Base-by-base conservation (phyloP, 768 basidiomycete genomes). In the Lentinula edodes region DNA sequence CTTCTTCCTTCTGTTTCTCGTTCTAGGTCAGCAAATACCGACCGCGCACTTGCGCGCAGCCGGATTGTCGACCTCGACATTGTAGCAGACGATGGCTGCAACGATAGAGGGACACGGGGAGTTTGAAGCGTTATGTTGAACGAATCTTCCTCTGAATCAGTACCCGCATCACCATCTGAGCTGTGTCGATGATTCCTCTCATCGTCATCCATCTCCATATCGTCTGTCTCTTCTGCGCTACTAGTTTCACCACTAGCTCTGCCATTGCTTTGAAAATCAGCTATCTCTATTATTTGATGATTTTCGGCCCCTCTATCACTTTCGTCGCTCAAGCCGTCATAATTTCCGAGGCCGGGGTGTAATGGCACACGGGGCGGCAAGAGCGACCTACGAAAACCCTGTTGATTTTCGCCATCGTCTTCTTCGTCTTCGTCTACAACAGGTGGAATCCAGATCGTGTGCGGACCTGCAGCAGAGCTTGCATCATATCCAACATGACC, bases 351-450 rank as follows among this genome's bases (percentile, higher is more conserved):
- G 82, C 81, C 76, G 79, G 83, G 80, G 78, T 82, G 79, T 70
- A 72, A 70, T 43, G 78, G 80, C 80, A 84, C 81, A 80, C 78
- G 83, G 72, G 76, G 81, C 70, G 74, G 81, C 84, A 77, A 80
- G 86, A 88, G 86, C 87, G 81, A 84, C 83, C 69, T 69, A 64
- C 70, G 78, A 89, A 89, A 90, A 89, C 74, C 86, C 87, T 83
- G 81, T 54, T 46, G 65, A 64, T 36, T 16, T n/a, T 38, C 16
- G 45, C 5, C 36, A 23, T 42, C 51, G 38, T 65, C 60, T 23
- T 46, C 56, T 15, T 61, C 62, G 42, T 35, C 63, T 46, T 80
- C 77, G 68, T 83, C 82, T 39, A 73, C 64, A 60, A 81, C 78
- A 51, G 72, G 67, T 41, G 76, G 72, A 39, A 70, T 71, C 35